phyloP scores from a whole-genome alignment of 2,329 filamentous ascomycete species.

The Pseudocercospora macadamiae region DNA sequence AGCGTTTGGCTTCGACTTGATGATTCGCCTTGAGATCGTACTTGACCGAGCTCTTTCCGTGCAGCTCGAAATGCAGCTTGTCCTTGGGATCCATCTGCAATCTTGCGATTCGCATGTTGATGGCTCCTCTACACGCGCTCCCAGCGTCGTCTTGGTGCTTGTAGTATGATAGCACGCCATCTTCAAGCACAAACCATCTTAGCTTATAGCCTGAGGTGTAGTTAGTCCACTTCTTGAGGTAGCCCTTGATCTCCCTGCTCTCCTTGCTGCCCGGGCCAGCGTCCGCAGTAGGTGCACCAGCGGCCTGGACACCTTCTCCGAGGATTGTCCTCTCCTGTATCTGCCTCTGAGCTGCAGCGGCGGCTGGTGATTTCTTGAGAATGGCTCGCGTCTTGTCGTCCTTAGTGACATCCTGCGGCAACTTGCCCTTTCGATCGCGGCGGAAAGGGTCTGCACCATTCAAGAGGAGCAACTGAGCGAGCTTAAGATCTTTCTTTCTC shows the following conservation, averaged over 20 bases:
- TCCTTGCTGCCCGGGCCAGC: slow-evolving; percentile 73
- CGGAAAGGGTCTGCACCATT: slow-evolving; percentile 96
- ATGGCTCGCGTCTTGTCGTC: slow-evolving; percentile 88
- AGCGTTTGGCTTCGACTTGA: slow-evolving; percentile 95
- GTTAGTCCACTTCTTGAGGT: slow-evolving; percentile 99
- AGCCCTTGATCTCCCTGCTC: slow-evolving; percentile 95
- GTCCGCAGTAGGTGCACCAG: slow-evolving; percentile 44
- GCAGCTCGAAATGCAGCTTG: slow-evolving; percentile 96
- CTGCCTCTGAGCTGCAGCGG: slow-evolving; percentile 87
- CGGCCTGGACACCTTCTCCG: slow-evolving; percentile 63
- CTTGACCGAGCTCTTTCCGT: slow-evolving; percentile 97
- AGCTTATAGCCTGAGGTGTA: slow-evolving; percentile 97
- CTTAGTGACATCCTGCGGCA: slow-evolving; percentile 94
- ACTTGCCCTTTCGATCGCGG: slow-evolving; percentile 89
- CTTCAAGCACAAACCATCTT: slow-evolving; percentile 96
- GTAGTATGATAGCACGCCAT: slow-evolving; percentile 97
- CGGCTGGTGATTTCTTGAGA: slow-evolving; percentile 90
- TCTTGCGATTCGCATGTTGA: slow-evolving; percentile 96
- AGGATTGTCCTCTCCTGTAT: slow-evolving; percentile 98
- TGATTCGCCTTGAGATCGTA: slow-evolving; percentile 98
- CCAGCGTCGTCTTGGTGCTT: slow-evolving; percentile 98
- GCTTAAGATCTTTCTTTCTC: slow-evolving; percentile 78
- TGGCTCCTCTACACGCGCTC: slow-evolving; percentile 92
- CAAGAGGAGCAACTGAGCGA: slow-evolving; percentile 87
- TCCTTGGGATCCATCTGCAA: slow-evolving; percentile 96